Percentiles rank a stretch among this genome's conserved stretches.
phyloP scores from a whole-genome alignment of 2,329 filamentous ascomycete species.

The Penicillium capsulatum region DNA sequence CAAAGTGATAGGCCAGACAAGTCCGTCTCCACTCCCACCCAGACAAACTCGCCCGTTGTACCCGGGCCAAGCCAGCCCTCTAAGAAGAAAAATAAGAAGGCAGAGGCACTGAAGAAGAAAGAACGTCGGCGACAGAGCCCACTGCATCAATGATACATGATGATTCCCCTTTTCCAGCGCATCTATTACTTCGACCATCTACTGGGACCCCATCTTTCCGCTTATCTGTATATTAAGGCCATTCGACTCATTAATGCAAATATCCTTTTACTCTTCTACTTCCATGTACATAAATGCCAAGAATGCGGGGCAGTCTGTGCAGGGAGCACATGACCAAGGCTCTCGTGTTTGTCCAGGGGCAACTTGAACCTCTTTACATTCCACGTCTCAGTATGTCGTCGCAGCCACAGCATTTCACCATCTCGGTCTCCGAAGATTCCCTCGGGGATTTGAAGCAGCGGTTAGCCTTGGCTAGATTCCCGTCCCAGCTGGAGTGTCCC shows the following conservation, averaged over 20 bases:
- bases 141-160: not conserved
- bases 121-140: conserved; percentile 5
- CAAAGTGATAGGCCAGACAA: no score
- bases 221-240: no score
- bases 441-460: conserved; percentile 20
- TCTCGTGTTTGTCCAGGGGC: no score
- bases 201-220: no score
- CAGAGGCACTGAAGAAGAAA: conserved; percentile 19
- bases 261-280: no score
- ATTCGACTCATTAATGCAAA: no score
- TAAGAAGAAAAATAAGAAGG: conserved; percentile 7
- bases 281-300: no score
- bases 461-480: conserved; percentile 13
- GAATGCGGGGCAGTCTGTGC: no score
- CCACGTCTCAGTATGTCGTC: conserved; percentile 10
- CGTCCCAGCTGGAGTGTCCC: conserved; percentile 17
- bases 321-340: no score
- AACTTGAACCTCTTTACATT: no score
- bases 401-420: conserved; percentile 9
- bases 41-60: not conserved
- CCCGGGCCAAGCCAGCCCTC: not conserved
- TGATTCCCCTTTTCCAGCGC: not conserved
- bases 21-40: not conserved
- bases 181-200: not conserved
- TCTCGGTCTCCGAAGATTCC: conserved; percentile 13